These are phyloP conservation scores for Diplodia sapinea DNA, from an alignment of 2,329 filamentous ascomycete species.

Conservation along the genomic window DNA sequence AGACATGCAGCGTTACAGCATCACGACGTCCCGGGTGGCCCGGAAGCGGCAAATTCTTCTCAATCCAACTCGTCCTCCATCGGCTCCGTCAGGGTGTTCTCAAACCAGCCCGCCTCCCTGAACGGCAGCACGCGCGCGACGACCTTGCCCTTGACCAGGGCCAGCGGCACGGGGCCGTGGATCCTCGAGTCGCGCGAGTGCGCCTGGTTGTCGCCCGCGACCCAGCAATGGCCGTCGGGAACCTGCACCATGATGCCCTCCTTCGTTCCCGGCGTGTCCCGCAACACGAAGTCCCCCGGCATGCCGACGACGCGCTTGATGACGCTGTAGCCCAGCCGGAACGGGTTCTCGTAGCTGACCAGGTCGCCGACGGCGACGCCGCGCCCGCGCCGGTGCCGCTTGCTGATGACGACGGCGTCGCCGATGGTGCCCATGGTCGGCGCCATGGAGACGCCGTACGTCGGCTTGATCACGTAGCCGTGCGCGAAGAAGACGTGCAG, in stretches of 20 bases:
- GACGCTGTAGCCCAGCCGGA: slow-evolving; percentile 61
- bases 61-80: slow-evolving; percentile 8
- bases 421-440: slow-evolving; percentile 75
- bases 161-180: slow-evolving; percentile 86
- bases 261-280: slow-evolving; percentile 69
- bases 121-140: slow-evolving; percentile 45
- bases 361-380: slow-evolving; percentile 79
- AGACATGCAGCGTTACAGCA: neutral
- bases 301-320: slow-evolving; percentile 75
- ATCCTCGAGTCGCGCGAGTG: slow-evolving; percentile 84
- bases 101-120: slow-evolving; percentile 14
- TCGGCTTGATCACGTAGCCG: slow-evolving; percentile 64
- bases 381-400: slow-evolving; percentile 71
- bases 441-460: slow-evolving; percentile 83
- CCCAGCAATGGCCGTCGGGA: slow-evolving; percentile 88
- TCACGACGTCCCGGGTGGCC: neutral
- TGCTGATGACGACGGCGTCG: slow-evolving; percentile 72
- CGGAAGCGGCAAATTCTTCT: neutral
- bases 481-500: slow-evolving; percentile 55
- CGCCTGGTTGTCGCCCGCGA: slow-evolving; percentile 84
- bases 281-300: slow-evolving; percentile 71
- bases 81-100: slow-evolving; percentile 28
- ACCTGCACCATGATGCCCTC: slow-evolving; percentile 69
- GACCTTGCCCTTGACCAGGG: slow-evolving; percentile 82
- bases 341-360: slow-evolving; percentile 78